These are phyloP conservation scores for Arthrobotrys megalospora DNA, from an alignment of 2,329 filamentous ascomycete genomes.

Conservation along the genomic window DNA sequence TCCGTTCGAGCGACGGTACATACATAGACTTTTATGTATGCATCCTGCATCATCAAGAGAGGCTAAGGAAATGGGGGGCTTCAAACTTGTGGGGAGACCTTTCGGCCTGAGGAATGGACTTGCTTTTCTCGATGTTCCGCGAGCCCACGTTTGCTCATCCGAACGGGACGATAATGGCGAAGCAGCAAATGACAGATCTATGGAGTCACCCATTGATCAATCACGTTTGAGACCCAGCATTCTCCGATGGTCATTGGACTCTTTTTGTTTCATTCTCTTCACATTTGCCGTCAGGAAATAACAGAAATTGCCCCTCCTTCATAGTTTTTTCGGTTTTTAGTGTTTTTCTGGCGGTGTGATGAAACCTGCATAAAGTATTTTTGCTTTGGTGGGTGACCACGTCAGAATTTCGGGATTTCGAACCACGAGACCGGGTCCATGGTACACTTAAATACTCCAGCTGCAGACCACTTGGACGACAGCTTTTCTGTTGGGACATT, in stretches of 20 bases:
- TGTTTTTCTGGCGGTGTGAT: conserved; percentile 43
- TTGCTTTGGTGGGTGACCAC: conserved; percentile 59
- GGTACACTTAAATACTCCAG: conserved; percentile 47
- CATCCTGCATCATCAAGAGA: conserved; percentile 31
- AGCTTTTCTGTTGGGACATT: conserved; percentile 41
- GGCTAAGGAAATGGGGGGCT: conserved; percentile 23
- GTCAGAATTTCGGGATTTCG: conserved; percentile 60
- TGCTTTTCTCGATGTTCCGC: conserved; percentile 40
- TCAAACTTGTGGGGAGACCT: conserved; percentile 18
- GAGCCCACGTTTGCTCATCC: conserved; percentile 26
- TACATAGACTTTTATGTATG: conserved; percentile 14
- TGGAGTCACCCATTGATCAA: conserved; percentile 36
- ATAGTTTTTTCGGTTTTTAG: conserved; percentile 8
- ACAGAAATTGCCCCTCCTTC: conserved; percentile 42
- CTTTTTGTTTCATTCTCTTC: conserved; percentile 26
- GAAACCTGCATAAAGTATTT: conserved; percentile 51
- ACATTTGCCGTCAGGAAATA: neutral
- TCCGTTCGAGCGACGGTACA: conserved; percentile 10
- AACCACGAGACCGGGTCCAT: conserved; percentile 55
- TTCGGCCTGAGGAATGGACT: neutral
- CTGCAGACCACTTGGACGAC: conserved; percentile 25
- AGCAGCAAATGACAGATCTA: conserved; percentile 35
- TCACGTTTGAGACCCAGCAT: conserved; percentile 29
- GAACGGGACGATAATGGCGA: conserved; percentile 16
- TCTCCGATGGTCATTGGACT: conserved; percentile 49